phyloP scores from a whole-genome alignment of 2,329 filamentous ascomycete genomes.

The Davidsoniella virescens region DNA sequence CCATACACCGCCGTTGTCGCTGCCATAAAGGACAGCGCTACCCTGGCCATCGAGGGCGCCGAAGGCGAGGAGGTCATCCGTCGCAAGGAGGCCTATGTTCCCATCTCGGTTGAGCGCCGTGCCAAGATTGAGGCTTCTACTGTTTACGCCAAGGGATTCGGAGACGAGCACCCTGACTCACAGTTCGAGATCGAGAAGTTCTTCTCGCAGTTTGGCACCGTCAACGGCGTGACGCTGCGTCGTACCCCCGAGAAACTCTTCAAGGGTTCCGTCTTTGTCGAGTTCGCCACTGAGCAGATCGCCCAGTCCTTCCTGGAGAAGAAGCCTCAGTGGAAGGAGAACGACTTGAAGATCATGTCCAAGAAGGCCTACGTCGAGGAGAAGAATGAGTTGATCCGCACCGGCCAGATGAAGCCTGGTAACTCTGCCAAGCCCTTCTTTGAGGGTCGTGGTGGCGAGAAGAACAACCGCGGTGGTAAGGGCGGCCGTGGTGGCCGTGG shows the following conservation, averaged over 20 bases:
- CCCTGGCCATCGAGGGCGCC: conserved; percentile 57
- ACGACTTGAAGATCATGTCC: conserved; percentile 65
- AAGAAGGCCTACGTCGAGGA: conserved; percentile 78
- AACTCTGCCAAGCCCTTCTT: conserved; percentile 29
- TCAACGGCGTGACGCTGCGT: conserved; percentile 74
- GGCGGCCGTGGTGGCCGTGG: conserved; percentile 19
- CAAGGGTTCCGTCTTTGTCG: conserved; percentile 94
- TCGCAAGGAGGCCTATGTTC: conserved; percentile 57
- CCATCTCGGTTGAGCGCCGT: conserved; percentile 36
- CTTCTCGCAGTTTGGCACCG: conserved; percentile 64
- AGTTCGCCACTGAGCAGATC: conserved; percentile 66
- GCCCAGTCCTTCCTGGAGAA: conserved; percentile 73
- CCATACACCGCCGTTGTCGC: conserved; percentile 69
- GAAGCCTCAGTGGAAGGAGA: conserved; percentile 68
- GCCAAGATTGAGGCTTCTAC: conserved; percentile 54
- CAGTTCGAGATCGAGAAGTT: conserved; percentile 92
- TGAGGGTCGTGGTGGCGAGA: conserved; percentile 27
- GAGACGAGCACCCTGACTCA: conserved; percentile 62
- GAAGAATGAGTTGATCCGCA: conserved; percentile 55
- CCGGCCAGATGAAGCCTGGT: conserved; percentile 50
- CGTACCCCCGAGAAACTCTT: conserved; percentile 57
- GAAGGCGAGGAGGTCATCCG: conserved; percentile 55
- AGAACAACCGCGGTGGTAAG: conserved; percentile 22
- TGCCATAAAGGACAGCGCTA: conserved; percentile 61
- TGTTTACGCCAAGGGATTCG: conserved; percentile 90